phyloP scores from a whole-genome alignment of 2,329 filamentous ascomycete genomes.

The Tolypocladium pustulatum region DNA sequence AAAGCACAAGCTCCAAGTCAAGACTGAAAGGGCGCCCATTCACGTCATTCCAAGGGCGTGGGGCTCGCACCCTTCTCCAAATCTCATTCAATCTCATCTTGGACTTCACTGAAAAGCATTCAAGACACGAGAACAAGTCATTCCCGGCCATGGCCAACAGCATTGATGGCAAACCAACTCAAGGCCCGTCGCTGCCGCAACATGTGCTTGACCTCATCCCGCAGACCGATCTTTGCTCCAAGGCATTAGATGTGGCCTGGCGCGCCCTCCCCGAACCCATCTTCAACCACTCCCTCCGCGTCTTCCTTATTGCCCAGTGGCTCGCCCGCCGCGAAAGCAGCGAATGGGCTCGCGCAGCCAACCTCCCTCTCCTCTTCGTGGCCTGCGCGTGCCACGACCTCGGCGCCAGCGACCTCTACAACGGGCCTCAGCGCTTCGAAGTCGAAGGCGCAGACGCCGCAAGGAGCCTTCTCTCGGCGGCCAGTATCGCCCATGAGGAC shows the following conservation, averaged over 20 bases:
- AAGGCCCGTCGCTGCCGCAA: background rate
- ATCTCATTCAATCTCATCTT: background rate
- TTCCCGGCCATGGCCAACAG: background rate
- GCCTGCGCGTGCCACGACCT: conserved; percentile 25
- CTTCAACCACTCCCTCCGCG: conserved; percentile 18
- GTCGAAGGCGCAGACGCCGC: conserved; percentile 21
- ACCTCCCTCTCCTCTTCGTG: conserved; percentile 18
- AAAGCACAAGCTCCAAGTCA: background rate
- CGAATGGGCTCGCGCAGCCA: conserved; percentile 2
- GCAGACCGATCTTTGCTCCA: conserved; percentile 5
- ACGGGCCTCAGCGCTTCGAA: conserved; percentile 23
- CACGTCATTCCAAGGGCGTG: background rate
- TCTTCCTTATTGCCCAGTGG: conserved; percentile 14
- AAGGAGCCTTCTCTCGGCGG: conserved; percentile 13
- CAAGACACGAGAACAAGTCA: background rate
- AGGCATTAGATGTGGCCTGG: conserved; percentile 8
- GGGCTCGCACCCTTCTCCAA: background rate
- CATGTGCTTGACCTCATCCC: conserved; percentile 5
- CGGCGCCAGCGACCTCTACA: conserved; percentile 17
- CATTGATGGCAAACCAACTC: too few relatives aligned
- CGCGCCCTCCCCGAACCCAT: conserved; percentile 13
- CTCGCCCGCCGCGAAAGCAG: conserved; percentile 10
- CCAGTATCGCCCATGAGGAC: conserved; percentile 12
- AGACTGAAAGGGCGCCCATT: background rate
- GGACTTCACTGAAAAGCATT: background rate